Base-by-base conservation (phyloP, 768 basidiomycete genomes). In the Termitomyces sp. region DNA sequence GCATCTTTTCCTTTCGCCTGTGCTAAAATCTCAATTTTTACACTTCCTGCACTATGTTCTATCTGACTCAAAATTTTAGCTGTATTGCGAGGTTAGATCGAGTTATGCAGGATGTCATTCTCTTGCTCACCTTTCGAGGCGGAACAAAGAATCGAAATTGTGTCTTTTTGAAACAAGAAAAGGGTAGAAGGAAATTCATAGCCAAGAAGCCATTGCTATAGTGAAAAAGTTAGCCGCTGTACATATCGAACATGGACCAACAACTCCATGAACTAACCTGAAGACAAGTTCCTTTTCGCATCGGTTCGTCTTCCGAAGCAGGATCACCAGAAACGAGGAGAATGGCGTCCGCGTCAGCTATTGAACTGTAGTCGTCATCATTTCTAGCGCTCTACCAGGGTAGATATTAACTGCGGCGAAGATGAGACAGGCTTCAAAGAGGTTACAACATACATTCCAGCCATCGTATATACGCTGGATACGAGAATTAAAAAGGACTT, bases 161-260 rank as follows among this genome's bases (percentile, higher is more conserved):
- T 89, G 53, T 86, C 77, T 64, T 87, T 87, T 56, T 86, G 80
- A 64, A 98, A 89, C 19, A 98, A 75, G 56, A 95, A 79, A 30
- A 98, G 76, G 0, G 96, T 98, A 0, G 94, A 93, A 2, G 96
- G 97, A 67, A 98, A 98, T 71, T 99, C 96, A 70, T 94, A 98
- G 14, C 95, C 96, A 40, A 98, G 81, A 17, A 99, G 78, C 91
- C 94, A 97, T 67, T 94, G 95, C 96, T 97, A 62, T 57, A 50
- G 47, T 31, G 49, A 54, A 60, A 59, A 64, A 65, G 62, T 60
- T 50, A 63, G 59, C 49, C 35, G 43, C 48, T 43, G 33, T 58
- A 35, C 49, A n/a, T 33, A 35, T 40, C 19, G 33, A 14, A 38
- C 54, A 21, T 19, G 28, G 38, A 47, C 11, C 3, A 12, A 14